phyloP scores from a whole-genome alignment of 202 grass and related monocot species.

The Schoenoplectus tabernaemontani region DNA sequence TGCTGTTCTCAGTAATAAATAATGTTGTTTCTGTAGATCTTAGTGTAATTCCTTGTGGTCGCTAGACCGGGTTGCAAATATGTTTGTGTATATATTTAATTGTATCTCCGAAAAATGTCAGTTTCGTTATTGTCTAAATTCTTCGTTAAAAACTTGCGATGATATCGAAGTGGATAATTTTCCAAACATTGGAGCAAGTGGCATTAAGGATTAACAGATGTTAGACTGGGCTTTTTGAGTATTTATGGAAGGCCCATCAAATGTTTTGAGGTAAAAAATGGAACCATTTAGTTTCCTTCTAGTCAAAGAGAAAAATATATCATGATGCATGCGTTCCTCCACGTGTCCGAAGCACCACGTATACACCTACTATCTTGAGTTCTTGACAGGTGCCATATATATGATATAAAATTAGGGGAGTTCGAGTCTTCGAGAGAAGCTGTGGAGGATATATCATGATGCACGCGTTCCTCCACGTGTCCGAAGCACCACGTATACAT shows the following conservation, averaged over 20 bases:
- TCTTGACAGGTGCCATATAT: too few relatives aligned
- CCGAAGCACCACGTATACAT: too few relatives aligned
- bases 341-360: conserved; percentile 31
- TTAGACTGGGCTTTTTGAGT: not conserved
- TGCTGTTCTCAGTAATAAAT: not conserved
- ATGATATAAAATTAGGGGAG: not conserved
- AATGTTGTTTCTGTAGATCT: not conserved
- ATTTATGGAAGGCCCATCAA: not conserved
- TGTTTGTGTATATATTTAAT: not conserved
- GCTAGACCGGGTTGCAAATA: not conserved
- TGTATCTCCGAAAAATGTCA: too few relatives aligned
- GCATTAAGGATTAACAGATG: too few relatives aligned
- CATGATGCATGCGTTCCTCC: conserved; percentile 27
- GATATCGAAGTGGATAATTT: too few relatives aligned
- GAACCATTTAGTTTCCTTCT: not conserved
- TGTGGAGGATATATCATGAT: too few relatives aligned
- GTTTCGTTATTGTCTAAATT: too few relatives aligned
- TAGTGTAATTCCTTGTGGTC: not conserved
- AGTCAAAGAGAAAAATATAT: not conserved
- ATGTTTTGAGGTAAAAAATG: not conserved
- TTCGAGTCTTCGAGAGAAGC: too few relatives aligned
- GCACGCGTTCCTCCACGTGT: conserved; percentile 41
- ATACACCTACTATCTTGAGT: too few relatives aligned
- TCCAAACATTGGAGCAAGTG: too few relatives aligned
- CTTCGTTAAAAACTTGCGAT: too few relatives aligned